A percentile compares a stretch with the other conserved stretches of the same genome.
Evolutionary conservation across 2,329 filamentous ascomycete genomes (phyloP).

Genomic region (Coniochaeta prunicola): DNA sequence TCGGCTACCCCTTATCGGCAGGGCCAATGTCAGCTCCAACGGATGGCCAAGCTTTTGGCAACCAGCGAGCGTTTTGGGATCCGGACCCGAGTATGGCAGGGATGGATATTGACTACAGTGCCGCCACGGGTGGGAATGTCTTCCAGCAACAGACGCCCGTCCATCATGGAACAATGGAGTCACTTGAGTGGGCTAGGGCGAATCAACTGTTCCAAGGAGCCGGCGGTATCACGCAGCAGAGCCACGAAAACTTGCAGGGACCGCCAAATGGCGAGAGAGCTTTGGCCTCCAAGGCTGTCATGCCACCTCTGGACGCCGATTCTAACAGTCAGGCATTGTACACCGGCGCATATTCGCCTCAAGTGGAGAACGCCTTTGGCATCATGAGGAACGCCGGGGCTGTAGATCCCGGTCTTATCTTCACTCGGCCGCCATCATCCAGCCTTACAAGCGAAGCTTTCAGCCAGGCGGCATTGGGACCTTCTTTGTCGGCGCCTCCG

Average conservation of each 20-base stretch:
- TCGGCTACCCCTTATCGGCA: constrained; percentile 53
- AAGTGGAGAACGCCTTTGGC: constrained; percentile 44
- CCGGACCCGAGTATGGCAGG: constrained; percentile 40
- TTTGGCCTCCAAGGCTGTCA: constrained; percentile 43
- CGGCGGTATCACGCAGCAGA: constrained; percentile 23
- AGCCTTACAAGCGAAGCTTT: constrained; percentile 27
- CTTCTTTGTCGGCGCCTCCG: constrained; percentile 9
- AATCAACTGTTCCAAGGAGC: constrained; percentile 48
- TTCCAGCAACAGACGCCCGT: constrained; percentile 31
- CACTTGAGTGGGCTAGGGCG: constrained; percentile 50
- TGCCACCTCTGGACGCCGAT: constrained; percentile 30
- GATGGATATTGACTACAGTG: constrained; percentile 53
- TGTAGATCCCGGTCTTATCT: constrained; percentile 55
- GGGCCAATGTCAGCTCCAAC: constrained; percentile 47
- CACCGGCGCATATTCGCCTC: constrained; percentile 31
- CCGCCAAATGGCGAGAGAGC: constrained; percentile 33
- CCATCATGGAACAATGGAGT: constrained; percentile 41
- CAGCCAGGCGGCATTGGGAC: constrained; percentile 17
- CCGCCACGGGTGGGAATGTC: constrained; percentile 31
- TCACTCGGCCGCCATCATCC: constrained; percentile 43
- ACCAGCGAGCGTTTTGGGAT: constrained; percentile 48
- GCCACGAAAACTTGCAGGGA: constrained; percentile 14
- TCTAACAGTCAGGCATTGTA: constrained; percentile 29
- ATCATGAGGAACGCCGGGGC: constrained; percentile 36
- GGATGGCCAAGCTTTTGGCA: constrained; percentile 35